Conservation (phyloP, 768 basidiomycete genomes). For the Pilatotrama ljubarskyi region DNA sequence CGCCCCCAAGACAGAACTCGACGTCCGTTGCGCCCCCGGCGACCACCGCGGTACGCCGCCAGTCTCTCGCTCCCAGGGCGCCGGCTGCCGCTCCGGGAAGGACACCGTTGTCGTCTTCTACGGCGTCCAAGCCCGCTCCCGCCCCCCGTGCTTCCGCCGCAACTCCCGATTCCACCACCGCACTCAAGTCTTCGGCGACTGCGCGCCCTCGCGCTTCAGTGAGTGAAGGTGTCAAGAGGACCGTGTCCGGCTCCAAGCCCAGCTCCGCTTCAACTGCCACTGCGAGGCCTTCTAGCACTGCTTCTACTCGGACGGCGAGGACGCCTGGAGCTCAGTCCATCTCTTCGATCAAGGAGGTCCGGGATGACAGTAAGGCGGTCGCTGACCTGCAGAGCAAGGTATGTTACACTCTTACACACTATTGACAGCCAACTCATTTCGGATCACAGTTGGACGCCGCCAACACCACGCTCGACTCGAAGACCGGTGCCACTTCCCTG, state of each 20-base stretch:
- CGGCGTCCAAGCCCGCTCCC: constrained; percentile 19
- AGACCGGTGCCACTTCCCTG: constrained; percentile 47
- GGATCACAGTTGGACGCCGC: constrained; percentile 58
- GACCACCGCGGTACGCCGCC: constrained; percentile 18
- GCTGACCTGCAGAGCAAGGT: constrained; percentile 65
- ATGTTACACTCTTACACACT: constrained; percentile 15
- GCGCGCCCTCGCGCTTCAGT: constrained; percentile 61
- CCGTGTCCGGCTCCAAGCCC: constrained; percentile 43
- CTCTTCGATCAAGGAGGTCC: constrained; percentile 72
- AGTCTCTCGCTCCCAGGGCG: constrained; percentile 14
- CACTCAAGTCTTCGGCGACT: constrained; percentile 21
- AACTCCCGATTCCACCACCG: constrained; percentile 23
- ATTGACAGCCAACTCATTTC: constrained; percentile 1
- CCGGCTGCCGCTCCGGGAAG: constrained; percentile 10
- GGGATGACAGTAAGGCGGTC: constrained; percentile 57
- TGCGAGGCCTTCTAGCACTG: constrained; percentile 37
- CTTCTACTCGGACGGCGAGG: constrained; percentile 40
- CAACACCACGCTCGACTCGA: constrained; percentile 51
- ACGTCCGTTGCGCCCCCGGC: constrained; percentile 25
- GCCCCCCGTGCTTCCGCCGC: constrained; percentile 16
- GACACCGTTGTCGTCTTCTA: constrained; percentile 30
- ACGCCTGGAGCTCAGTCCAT: constrained; percentile 59
- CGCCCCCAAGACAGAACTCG: constrained; percentile 26
- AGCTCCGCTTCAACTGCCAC: constrained; percentile 31
- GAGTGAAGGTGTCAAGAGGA: constrained; percentile 62